Evolutionary conservation across 345 rosid species (phyloP).

Genomic region (Eucalyptus virginea): DNA sequence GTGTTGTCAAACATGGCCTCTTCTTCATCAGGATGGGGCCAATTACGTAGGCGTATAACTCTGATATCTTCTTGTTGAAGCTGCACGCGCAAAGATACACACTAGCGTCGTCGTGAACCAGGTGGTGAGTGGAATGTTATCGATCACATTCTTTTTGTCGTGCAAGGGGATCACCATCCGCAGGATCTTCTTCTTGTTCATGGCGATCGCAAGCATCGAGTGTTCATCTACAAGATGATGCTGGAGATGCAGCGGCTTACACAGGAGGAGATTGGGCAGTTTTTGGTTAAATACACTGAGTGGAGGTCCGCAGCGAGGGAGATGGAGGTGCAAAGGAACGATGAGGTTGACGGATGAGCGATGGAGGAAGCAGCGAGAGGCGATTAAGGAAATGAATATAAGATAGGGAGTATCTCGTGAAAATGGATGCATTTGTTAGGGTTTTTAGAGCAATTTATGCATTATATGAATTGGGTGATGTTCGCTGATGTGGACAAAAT

Average conservation of each 20-base stretch:
- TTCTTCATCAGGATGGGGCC: neutral
- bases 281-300: neutral
- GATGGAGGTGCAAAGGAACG: neutral
- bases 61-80: neutral
- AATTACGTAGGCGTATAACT: neutral
- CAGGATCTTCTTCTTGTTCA: neutral
- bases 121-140: neutral
- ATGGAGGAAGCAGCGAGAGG: accelerated
- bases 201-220: neutral
- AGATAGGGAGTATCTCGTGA: neutral
- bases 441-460: neutral
- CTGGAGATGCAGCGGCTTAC: neutral
- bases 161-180: neutral
- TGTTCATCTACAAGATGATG: neutral
- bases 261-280: neutral
- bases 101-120: neutral
- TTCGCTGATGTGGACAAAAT: neutral
- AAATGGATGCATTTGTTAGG: neutral
- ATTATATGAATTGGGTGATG: neutral
- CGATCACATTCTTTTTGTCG: neutral
- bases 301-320: neutral
- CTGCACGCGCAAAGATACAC: neutral
- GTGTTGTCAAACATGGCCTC: neutral
- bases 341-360: neutral
- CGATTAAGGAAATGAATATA: neutral